Percentiles rank a stretch among this genome's conserved stretches.
These are phyloP conservation scores for Diaporthe destruens DNA, from an alignment of 2,329 filamentous ascomycete genomes.

Conservation along the genomic window DNA sequence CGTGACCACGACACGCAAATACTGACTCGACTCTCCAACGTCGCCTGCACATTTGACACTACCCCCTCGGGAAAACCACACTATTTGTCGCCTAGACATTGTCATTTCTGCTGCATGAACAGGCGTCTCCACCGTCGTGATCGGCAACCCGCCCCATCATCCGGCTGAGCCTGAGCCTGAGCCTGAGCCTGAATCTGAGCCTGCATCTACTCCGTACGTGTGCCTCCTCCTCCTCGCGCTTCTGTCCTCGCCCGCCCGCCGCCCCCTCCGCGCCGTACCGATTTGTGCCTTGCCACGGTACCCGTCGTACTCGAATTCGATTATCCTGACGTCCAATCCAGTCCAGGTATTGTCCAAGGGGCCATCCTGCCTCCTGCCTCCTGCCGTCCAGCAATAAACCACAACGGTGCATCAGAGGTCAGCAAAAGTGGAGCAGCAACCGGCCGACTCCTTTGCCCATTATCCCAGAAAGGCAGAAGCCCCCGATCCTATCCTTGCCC, in stretches of 20 bases:
- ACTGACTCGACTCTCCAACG: constrained; percentile 15
- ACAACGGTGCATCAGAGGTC: constrained; percentile 12
- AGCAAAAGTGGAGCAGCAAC: constrained; percentile 38
- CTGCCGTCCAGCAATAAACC: constrained; percentile 15
- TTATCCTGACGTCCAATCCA: constrained; percentile 9
- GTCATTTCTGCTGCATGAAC: constrained; percentile 34
- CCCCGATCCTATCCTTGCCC: constrained; percentile 33
- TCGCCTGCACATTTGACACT: constrained; percentile 25
- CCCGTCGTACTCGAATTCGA: constrained; percentile 6
- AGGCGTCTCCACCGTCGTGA: constrained; percentile 25
- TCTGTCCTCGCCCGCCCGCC: constrained; percentile 14
- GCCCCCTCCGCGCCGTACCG: constrained; percentile 3
- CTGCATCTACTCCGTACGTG: neutral
- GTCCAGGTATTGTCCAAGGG: constrained; percentile 1
- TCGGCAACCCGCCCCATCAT: constrained; percentile 28
- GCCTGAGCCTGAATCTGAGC: neutral
- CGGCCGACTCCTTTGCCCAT: constrained; percentile 34
- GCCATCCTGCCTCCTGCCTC: constrained; percentile 29
- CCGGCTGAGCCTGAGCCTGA: constrained; percentile 5
- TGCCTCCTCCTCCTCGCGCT: neutral
- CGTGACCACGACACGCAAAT: neutral
- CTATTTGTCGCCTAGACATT: constrained; percentile 33
- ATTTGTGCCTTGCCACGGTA: constrained; percentile 10
- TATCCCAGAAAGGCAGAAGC: constrained; percentile 36
- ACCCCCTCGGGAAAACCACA: constrained; percentile 26